Percentiles rank a stretch among this genome's conserved stretches.
Conservation (phyloP, 768 basidiomycete species). For the Boletus sp. region DNA sequence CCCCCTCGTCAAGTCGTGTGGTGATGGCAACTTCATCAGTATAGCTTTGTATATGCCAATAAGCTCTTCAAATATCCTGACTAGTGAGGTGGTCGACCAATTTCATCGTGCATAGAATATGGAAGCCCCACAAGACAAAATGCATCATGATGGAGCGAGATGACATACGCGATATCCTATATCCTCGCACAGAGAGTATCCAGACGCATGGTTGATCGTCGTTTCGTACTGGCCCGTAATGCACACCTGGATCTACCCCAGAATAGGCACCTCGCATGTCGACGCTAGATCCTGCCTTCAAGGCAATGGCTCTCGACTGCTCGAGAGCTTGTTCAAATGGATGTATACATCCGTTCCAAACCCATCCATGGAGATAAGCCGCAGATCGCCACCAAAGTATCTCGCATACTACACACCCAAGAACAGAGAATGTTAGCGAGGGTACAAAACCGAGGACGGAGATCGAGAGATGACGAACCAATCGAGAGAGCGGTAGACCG, state of each 20-base stretch:
- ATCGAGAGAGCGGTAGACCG: conserved; percentile 84
- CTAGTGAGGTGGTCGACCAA: conserved; percentile 4
- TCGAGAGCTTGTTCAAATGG: conserved; percentile 81
- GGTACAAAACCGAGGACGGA: conserved; percentile 67
- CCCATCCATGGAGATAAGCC: conserved; percentile 98
- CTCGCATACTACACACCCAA: conserved; percentile 66
- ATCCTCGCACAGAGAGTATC: not conserved
- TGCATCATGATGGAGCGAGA: not conserved
- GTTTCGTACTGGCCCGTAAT: not conserved
- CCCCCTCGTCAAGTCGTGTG: no score
- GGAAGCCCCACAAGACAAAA: not conserved
- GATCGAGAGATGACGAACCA: conserved; percentile 51
- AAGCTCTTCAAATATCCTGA: not conserved
- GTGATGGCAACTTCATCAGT: not conserved
- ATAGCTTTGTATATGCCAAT: not conserved
- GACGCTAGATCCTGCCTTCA: conserved; percentile 1
- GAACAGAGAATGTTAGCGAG: conserved; percentile 3
- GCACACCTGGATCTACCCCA: not conserved
- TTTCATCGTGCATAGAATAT: not conserved
- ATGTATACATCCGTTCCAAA: conserved; percentile 94
- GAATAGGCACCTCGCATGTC: not conserved
- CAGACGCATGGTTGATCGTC: not conserved
- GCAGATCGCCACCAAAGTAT: conserved; percentile 91
- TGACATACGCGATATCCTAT: conserved; percentile 3
- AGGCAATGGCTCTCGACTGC: conserved; percentile 26